Evolutionary conservation across 768 basidiomycete species (phyloP).

Genomic region (Lepiota brunneoincarnata): DNA sequence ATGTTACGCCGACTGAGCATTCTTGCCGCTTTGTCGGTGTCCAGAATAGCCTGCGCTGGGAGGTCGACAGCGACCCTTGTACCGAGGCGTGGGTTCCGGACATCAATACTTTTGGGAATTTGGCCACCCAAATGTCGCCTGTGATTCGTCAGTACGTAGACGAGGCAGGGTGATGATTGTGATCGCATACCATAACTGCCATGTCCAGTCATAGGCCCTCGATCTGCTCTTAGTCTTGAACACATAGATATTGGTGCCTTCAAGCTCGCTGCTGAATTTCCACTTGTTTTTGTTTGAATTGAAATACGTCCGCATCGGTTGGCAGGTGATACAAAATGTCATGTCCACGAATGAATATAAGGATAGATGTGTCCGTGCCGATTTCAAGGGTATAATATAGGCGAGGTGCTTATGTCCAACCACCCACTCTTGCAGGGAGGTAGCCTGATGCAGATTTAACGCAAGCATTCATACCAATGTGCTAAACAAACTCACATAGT

Average conservation of each 20-base stretch:
- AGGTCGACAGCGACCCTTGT: constrained; percentile 69
- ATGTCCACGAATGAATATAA: constrained; percentile 87
- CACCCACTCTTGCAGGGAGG: constrained; percentile 46
- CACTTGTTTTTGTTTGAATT: constrained; percentile 38
- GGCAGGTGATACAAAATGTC: constrained; percentile 74
- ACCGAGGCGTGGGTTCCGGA: constrained; percentile 66
- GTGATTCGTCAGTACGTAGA: not conserved
- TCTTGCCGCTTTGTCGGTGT: constrained; percentile 37
- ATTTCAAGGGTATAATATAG: constrained; percentile 71
- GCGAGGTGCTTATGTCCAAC: constrained; percentile 74
- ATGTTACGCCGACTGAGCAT: constrained; percentile 63
- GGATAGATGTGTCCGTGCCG: constrained; percentile 65
- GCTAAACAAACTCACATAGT: constrained; percentile 58
- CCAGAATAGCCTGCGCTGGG: constrained; percentile 42
- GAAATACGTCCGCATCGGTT: constrained; percentile 44
- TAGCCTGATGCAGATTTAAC: constrained; percentile 10
- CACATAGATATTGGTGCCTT: constrained; percentile 83
- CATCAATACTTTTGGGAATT: constrained; percentile 66
- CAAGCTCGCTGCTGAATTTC: constrained; percentile 15
- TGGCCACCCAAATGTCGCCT: constrained; percentile 75
- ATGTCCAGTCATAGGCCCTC: constrained; percentile 84
- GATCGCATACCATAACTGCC: constrained; percentile 70
- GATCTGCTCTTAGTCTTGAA: constrained; percentile 80
- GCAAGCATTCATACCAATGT: not conserved
- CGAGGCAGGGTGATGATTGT: not conserved